Conservation (phyloP, 129 eudicot genomes). For the Tagetes erecta region DNA sequence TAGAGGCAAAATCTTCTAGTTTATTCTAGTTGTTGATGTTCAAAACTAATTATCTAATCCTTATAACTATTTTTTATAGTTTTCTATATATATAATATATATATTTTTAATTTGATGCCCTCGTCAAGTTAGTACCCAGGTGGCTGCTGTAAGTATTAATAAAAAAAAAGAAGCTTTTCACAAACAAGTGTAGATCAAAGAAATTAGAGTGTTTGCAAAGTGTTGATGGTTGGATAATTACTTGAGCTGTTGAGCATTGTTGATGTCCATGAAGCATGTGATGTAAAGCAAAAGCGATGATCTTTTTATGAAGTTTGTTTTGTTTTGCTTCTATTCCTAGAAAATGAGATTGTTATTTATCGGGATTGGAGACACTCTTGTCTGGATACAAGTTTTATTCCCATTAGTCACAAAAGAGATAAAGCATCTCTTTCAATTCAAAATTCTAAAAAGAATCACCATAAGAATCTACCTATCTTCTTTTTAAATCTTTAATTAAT, state of each 20-base stretch:
- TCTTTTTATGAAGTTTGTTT: conserved; percentile 29
- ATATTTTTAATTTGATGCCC: no score
- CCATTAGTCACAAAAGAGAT: conserved; percentile 23
- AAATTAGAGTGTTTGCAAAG: background rate
- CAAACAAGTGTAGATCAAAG: background rate
- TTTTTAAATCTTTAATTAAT: conserved; percentile 26
- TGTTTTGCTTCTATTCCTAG: conserved; percentile 19
- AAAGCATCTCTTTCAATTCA: conserved; percentile 11
- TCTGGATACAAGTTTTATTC: conserved; percentile 28
- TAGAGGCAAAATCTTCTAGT: no score
- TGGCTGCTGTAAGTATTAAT: no score
- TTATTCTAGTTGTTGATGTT: no score
- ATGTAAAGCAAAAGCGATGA: conserved; percentile 32
- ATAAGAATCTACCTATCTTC: conserved; percentile 32
- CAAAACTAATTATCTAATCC: no score
- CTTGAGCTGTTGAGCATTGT: conserved; percentile 29
- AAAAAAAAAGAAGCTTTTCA: background rate
- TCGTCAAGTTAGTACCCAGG: no score
- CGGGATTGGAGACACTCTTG: conserved; percentile 35
- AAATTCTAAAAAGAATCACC: conserved; percentile 36
- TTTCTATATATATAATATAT: no score
- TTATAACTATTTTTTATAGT: no score
- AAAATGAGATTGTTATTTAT: conserved; percentile 13
- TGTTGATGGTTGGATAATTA: background rate
- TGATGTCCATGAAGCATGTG: conserved; percentile 24